Percentiles rank a stretch among this genome's conserved stretches.
These are phyloP conservation scores for Marvania coccoides DNA, from an alignment of 139 green algal species.

Conservation along the genomic window DNA sequence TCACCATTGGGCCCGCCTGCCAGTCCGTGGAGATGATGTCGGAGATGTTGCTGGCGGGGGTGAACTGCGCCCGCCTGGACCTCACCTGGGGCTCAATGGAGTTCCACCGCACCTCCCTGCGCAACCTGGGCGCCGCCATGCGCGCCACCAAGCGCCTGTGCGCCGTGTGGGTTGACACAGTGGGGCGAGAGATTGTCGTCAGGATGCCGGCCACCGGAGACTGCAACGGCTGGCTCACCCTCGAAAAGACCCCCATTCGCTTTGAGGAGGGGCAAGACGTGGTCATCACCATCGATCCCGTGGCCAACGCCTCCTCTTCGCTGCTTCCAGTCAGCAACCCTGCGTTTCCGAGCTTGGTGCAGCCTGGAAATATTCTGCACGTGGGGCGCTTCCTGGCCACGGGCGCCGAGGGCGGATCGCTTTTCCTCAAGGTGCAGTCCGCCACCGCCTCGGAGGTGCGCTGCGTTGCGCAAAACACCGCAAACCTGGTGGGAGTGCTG, in stretches of 20 bases:
- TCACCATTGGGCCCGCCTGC: conserved; percentile 64
- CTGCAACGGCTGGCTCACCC: conserved; percentile 58
- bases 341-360: conserved; percentile 34
- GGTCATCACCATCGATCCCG: conserved; percentile 51
- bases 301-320: conserved; percentile 16
- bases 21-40: conserved; percentile 51
- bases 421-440: conserved; percentile 63
- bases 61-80: conserved; percentile 66
- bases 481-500: conserved; percentile 68
- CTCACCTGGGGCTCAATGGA: conserved; percentile 55
- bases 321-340: conserved; percentile 53
- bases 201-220: conserved; percentile 1
- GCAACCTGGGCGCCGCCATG: conserved; percentile 64
- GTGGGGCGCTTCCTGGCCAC: conserved; percentile 73
- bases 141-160: conserved; percentile 53
- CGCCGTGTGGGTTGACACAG: conserved; percentile 73
- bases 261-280: conserved; percentile 26
- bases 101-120: conserved; percentile 57
- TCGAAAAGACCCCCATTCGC: conserved; percentile 23
- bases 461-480: conserved; percentile 62
- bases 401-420: conserved; percentile 44
- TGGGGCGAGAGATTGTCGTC: conserved; percentile 47
- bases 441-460: conserved; percentile 19
- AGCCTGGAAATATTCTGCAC: conserved; percentile 56
- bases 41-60: conserved; percentile 58